Evolutionary conservation across 495 filamentous ascomycete genomes (phyloP).

Genomic region (Chaetomium tenue): DNA sequence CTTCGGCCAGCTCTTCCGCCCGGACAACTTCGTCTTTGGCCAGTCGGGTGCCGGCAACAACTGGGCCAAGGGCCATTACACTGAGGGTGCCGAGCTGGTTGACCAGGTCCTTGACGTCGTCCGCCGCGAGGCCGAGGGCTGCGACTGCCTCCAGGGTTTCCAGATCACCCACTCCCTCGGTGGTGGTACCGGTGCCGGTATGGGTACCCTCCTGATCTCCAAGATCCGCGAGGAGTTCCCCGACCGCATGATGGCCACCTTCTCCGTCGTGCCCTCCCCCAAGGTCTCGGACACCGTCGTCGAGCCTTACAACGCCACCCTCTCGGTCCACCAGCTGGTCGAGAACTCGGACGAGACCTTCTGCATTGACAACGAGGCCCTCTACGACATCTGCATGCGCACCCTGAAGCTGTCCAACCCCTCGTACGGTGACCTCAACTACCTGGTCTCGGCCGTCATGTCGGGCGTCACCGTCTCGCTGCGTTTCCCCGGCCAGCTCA

Average conservation of each 20-base stretch:
- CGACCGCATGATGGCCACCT: conserved; percentile 99
- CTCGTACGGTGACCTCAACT: conserved; percentile 98
- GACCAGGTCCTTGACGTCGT: conserved; percentile 98
- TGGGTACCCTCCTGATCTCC: conserved; percentile 99
- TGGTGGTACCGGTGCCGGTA: conserved; percentile 99
- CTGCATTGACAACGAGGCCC: conserved; percentile 99
- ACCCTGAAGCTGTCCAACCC: conserved; percentile 98
- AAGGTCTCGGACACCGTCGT: conserved; percentile 99
- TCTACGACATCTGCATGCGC: conserved; percentile 99
- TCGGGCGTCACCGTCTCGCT: conserved; percentile 98
- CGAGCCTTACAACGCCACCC: conserved; percentile 99
- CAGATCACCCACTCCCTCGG: conserved; percentile 99
- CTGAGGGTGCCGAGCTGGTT: conserved; percentile 98
- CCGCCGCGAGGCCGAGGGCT: conserved; percentile 96
- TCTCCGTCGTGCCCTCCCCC: conserved; percentile 98
- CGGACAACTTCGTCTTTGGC: conserved; percentile 99
- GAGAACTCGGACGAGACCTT: conserved; percentile 99
- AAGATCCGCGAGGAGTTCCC: conserved; percentile 99
- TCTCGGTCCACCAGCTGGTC: conserved; percentile 98
- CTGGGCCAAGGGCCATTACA: conserved; percentile 99
- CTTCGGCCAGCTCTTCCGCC: conserved; percentile 99
- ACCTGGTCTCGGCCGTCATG: conserved; percentile 99
- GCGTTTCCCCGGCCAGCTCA: conserved; percentile 98
- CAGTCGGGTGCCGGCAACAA: conserved; percentile 99
- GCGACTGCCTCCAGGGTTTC: conserved; percentile 99